Evolutionary conservation across 306 rosid genomes (phyloP), one percentile per base, ranked within the genome.

Genomic region (Quercus gilva): DNA sequence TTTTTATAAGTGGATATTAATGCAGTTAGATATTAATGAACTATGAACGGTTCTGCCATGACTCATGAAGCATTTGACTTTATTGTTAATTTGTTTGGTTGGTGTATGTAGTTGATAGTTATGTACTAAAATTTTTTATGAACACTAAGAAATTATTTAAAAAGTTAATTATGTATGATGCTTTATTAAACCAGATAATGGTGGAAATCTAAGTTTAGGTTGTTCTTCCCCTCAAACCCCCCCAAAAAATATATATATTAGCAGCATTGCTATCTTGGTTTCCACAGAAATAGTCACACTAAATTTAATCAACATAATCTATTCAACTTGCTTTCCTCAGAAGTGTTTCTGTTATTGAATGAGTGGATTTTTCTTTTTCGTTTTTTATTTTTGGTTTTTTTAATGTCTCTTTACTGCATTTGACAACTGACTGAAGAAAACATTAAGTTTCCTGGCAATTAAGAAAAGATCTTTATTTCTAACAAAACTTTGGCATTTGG

Each of bases 401-500:
- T 11, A 7, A 64, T 10, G 55, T 25, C 73, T 8, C 28, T 20
- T 49, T 10, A 49, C 17, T 49, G 53, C 3, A 56, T 55, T 78
- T 49, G 33, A 33, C 25, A 29, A 19, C 72, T 8, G 26, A 19
- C 14, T 29, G 4, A 7, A 31, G 33, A 20, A 15, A 64, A 29
- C 29, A 64, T 15, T 64, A 28, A 15, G n/a, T 15, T 65, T 35
- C 73, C 51, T 33, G 18, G 2, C 52, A 35, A 35, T 18, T 65
- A 57, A 29, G 72, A 15, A 17, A 8, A 17, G 25, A 19, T 10
- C 12, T 71, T 45, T 45, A n/a, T 33, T 61, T 52, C 57, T 52
- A 57, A 33, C 73, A 58, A 55, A 68, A 43, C 21, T 29, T 57
- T 68, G 58, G 69, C 69, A 60, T 31, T 80, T 79, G 65, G 63